Evolutionary conservation across 2,329 filamentous ascomycete genomes (phyloP).

Genomic region (Ilyonectria robusta): DNA sequence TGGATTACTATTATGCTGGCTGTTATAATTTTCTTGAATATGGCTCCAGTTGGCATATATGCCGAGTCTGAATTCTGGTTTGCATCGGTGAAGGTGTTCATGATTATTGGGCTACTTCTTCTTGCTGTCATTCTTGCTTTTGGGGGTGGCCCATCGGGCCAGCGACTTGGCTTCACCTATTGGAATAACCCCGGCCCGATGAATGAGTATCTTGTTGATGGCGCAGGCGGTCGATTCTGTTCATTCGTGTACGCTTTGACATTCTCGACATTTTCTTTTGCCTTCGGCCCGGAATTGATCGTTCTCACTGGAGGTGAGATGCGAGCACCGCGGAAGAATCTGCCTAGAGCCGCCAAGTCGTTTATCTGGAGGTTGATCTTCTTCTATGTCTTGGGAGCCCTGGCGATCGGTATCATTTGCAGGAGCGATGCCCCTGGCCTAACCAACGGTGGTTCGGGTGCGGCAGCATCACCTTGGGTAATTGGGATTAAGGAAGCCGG

Average conservation of each 20-base stretch:
- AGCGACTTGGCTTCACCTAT: constrained; percentile 60
- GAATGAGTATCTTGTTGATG: constrained; percentile 3
- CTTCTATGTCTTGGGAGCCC: constrained; percentile 44
- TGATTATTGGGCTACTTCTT: constrained; percentile 64
- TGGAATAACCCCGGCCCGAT: constrained; percentile 46
- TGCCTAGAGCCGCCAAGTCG: constrained; percentile 50
- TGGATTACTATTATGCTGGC: constrained; percentile 40
- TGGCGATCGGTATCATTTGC: constrained; percentile 35
- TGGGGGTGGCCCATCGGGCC: constrained; percentile 61
- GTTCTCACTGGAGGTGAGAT: constrained; percentile 52
- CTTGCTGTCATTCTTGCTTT: constrained; percentile 61
- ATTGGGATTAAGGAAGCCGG: background rate
- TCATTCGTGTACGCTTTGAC: constrained; percentile 28
- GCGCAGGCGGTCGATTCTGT: constrained; percentile 1
- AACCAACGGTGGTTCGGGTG: constrained; percentile 44
- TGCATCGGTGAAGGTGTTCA: constrained; percentile 62
- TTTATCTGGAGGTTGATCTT: constrained; percentile 49
- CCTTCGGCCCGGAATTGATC: constrained; percentile 47
- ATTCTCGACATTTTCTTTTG: constrained; percentile 37
- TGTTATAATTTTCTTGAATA: constrained; percentile 36
- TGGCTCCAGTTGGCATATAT: constrained; percentile 58
- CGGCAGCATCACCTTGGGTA: constrained; percentile 62
- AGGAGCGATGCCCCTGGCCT: constrained; percentile 32
- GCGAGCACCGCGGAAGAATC: constrained; percentile 49
- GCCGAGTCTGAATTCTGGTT: constrained; percentile 67